Base-by-base conservation (phyloP, 1,139 yeast genomes). In the Pichia sp. region DNA sequence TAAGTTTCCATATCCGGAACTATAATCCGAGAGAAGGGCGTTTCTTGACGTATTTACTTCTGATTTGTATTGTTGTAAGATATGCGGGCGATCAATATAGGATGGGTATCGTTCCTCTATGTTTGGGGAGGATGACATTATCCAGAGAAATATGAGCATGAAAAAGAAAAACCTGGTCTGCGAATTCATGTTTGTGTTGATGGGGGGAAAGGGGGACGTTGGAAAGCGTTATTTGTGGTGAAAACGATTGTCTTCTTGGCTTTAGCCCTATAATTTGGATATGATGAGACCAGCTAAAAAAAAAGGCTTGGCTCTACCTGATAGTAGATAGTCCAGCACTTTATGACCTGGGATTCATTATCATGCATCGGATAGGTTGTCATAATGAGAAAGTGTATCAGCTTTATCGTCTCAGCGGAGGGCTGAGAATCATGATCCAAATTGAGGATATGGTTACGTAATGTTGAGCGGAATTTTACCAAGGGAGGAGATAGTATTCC, bases 1-100 rank as follows among this genome's bases (percentile, higher is more conserved):
- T 10, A 88, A 66, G 60, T 87, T 85, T 0, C 86, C 87, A 64
- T 84, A 85, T 8, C 89, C 89, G 3, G 68, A 57, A 18, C 63
- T 55, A 64, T 77, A 83, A 2, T 76, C 72, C 40, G 80, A 70
- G 16, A 60, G 58, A 41, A 85, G 67, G 12, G 68, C 66, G 2
- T 66, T 59, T 25, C 61, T 41, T 25, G 72, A 69, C 18, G 62
- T 58, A 23, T 62, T 61, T 8, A 76, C 62, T 47, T 71, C 70
- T 12, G 69, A 65, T 46, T 74, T 59, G 47, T 66, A 68, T 21
- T 60, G 50, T 4, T 55, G 51, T 21, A 68, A 48, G 13, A 66
- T 60, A 23, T 60, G 42, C 10, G 66, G 58, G 28, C 64, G 63
- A 23, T 60, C 60, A 12, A 64, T 60, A 41, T 65, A 65, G 4